Evolutionary conservation across 352 stramenopile genomes (phyloP).

Genomic region (Globisporangium sylvaticum): DNA sequence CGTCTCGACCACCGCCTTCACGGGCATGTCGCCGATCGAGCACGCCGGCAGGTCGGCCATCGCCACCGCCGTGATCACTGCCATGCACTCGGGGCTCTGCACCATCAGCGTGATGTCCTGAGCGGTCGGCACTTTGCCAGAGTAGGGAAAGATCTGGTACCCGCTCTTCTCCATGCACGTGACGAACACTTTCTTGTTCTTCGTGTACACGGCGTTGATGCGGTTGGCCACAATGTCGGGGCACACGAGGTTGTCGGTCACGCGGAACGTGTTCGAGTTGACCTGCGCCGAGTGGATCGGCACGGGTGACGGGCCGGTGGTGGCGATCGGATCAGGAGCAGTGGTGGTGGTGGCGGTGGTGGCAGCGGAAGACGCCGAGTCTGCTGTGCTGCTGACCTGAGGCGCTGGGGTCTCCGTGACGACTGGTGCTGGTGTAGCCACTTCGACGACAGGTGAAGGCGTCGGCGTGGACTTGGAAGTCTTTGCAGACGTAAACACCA

Average conservation of each 20-base stretch:
- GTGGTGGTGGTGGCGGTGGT: not conserved
- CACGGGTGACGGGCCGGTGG: conserved; percentile 2
- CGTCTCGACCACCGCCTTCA: conserved; percentile 57
- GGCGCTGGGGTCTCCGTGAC: not conserved
- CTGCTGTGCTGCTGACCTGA: not conserved
- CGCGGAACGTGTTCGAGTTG: conserved; percentile 41
- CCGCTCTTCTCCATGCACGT: conserved; percentile 38
- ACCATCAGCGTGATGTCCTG: conserved; percentile 37
- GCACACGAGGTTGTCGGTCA: conserved; percentile 44
- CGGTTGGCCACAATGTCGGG: conserved; percentile 28
- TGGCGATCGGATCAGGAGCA: not conserved
- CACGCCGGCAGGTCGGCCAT: conserved; percentile 46
- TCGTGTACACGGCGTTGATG: conserved; percentile 40
- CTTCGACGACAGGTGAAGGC: not conserved
- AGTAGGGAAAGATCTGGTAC: conserved; percentile 66
- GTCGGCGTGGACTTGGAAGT: conserved; percentile 2
- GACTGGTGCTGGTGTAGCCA: not conserved
- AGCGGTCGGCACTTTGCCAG: conserved; percentile 37
- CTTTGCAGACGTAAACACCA: conserved; percentile 1
- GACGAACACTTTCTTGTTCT: conserved; percentile 48
- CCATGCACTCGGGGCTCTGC: conserved; percentile 41
- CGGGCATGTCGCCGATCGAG: conserved; percentile 39
- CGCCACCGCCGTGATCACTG: conserved; percentile 39
- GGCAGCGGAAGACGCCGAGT: not conserved
- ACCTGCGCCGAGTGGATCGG: conserved; percentile 28